Evolutionary conservation across 306 rosid species (phyloP).

Genomic region (Ochetophila trinervis): DNA sequence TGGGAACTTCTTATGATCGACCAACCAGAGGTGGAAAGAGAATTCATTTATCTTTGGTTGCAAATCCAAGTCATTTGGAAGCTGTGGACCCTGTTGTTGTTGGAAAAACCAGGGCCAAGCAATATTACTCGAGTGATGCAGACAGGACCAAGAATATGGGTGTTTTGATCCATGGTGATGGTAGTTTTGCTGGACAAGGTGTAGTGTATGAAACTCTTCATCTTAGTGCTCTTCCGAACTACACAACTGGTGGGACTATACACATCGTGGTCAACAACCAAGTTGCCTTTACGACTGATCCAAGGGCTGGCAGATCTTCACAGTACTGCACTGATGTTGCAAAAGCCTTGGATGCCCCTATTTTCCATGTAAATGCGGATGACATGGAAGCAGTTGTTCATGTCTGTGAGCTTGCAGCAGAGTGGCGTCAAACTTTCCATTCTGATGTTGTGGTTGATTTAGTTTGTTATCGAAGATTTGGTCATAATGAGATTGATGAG

Average conservation of each 20-base stretch:
- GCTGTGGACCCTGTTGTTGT: slow-evolving; percentile 92
- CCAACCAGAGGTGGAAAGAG: slow-evolving; percentile 87
- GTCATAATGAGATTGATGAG: slow-evolving; percentile 97
- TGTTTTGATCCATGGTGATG: slow-evolving; percentile 88
- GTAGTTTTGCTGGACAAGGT: slow-evolving; percentile 99
- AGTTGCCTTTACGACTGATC: slow-evolving; percentile 97
- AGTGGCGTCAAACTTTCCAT: slow-evolving; percentile 99
- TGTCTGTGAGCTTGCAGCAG: slow-evolving; percentile 95
- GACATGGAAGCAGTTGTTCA: slow-evolving; percentile 98
- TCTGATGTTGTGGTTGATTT: slow-evolving; percentile 95
- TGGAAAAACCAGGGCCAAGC: slow-evolving; percentile 95
- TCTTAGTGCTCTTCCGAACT: slow-evolving; percentile 95
- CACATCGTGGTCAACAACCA: slow-evolving; percentile 92
- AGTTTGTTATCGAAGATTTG: slow-evolving; percentile 92
- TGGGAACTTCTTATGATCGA: slow-evolving; percentile 93
- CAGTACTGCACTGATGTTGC: slow-evolving; percentile 96
- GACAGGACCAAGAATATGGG: slow-evolving; percentile 86
- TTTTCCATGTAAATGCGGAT: slow-evolving; percentile 89
- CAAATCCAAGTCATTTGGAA: slow-evolving; percentile 96
- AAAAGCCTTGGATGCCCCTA: slow-evolving; percentile 88
- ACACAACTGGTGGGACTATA: slow-evolving; percentile 92
- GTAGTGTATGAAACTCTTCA: slow-evolving; percentile 93
- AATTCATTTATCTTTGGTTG: slow-evolving; percentile 84
- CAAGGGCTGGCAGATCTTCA: slow-evolving; percentile 80
- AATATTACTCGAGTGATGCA: slow-evolving; percentile 65